Percentiles rank a stretch among this genome's conserved stretches.
phyloP scores from a whole-genome alignment of 1,284 basidiomycete genomes.

The Cryptococcus neoformans region DNA sequence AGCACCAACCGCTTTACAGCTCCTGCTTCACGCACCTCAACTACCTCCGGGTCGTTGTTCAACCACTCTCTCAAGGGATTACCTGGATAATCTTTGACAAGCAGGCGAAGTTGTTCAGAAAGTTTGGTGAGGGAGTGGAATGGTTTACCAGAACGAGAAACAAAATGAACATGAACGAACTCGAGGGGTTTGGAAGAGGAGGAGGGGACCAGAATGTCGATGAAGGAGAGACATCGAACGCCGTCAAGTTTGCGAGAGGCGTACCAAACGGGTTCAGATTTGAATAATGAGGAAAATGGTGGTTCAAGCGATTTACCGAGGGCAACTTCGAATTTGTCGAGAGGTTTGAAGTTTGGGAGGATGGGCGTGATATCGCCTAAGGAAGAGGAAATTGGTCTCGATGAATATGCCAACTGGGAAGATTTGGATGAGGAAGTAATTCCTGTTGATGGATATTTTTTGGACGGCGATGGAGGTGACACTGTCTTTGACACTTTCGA shows the following conservation, averaged over 20 bases:
- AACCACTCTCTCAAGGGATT: constrained; percentile 13
- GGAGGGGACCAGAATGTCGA: constrained; percentile 32
- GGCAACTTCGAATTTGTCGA: constrained; percentile 27
- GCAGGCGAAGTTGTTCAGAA: constrained; percentile 16
- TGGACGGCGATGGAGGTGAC: background rate
- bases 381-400: background rate
- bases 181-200: background rate
- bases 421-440: background rate
- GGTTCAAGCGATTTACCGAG: constrained; percentile 33
- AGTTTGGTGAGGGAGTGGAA: constrained; percentile 33
- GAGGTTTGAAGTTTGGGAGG: constrained; percentile 1
- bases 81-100: constrained; percentile 11
- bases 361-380: constrained; percentile 4
- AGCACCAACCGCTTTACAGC: constrained; percentile 39
- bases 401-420: background rate
- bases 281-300: constrained; percentile 21
- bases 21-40: constrained; percentile 2
- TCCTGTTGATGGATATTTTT: background rate
- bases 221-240: constrained; percentile 32
- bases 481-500: background rate
- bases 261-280: constrained; percentile 26
- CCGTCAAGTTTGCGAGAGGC: constrained; percentile 48
- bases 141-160: constrained; percentile 36
- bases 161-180: constrained; percentile 16
- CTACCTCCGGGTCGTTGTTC: constrained; percentile 10